A percentile compares a stretch with the other conserved stretches of the same genome.
Conservation (phyloP, 352 stramenopile genomes). For the Pseudoperonospora humuli region DNA sequence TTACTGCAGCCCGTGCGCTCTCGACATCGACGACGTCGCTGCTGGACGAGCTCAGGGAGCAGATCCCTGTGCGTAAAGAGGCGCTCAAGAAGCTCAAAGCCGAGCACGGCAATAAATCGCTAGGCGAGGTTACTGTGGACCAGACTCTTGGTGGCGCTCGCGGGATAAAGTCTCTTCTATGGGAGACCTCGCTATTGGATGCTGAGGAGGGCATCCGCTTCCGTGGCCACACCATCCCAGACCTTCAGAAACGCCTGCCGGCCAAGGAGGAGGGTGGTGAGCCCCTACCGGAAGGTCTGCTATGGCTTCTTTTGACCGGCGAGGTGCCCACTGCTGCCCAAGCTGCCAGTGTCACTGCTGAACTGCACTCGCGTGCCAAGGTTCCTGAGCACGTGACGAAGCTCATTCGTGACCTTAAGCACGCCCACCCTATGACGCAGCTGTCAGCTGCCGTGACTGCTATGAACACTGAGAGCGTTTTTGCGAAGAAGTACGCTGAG, state of each 20-base stretch:
- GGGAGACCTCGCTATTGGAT: constrained; percentile 96
- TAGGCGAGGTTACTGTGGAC: constrained; percentile 93
- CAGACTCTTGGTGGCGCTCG: constrained; percentile 95
- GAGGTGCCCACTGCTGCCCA: constrained; percentile 96
- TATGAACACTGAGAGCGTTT: constrained; percentile 93
- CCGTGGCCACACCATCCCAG: constrained; percentile 97
- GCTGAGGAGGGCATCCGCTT: constrained; percentile 98
- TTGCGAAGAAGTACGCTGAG: constrained; percentile 95
- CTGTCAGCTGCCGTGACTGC: constrained; percentile 91
- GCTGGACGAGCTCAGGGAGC: constrained; percentile 78
- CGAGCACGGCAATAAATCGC: constrained; percentile 88
- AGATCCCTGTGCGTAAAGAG: constrained; percentile 89
- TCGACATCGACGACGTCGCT: constrained; percentile 66
- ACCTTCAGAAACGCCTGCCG: constrained; percentile 94
- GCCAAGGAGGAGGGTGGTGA: constrained; percentile 90
- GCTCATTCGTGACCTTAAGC: constrained; percentile 93
- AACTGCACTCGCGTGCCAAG: constrained; percentile 92
- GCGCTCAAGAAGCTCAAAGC: constrained; percentile 92
- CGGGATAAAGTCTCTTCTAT: constrained; percentile 98
- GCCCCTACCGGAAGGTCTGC: constrained; percentile 93
- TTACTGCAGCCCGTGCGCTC: constrained; percentile 43
- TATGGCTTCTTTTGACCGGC: constrained; percentile 97
- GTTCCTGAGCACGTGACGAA: constrained; percentile 93
- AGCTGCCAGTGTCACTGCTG: constrained; percentile 90
- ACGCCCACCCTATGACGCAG: constrained; percentile 99